Base-by-base conservation (phyloP, 495 filamentous ascomycete genomes). In the Evernia prunastri region DNA sequence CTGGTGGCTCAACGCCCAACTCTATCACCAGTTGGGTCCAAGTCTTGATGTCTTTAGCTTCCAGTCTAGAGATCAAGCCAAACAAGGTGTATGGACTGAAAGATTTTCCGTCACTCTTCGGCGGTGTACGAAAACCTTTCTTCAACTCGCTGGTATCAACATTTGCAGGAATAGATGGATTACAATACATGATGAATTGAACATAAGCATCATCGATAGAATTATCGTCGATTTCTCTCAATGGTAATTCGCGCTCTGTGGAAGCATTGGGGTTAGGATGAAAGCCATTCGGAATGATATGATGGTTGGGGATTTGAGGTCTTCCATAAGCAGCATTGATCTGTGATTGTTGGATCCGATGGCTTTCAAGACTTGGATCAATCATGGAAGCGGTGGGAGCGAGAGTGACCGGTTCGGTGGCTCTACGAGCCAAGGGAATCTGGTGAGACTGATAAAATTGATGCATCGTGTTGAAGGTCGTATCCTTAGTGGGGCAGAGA, bases 11-110 rank as follows among this genome's bases (percentile, higher is more conserved):
- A 3, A 97, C 94, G 4, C 94, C 94, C 45, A 98, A 77, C 67
- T 91, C 89, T 58, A 92, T 84, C 8, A 92, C 94, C 63, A 98
- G 72, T 72, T 96, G 87, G 36, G 91, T 90, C 94, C 94, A 98
- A 5, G 94, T 98, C 77, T 96, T 97, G 70, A 98, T 85, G 72
- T 96, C 91, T 73, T 92, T 95, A 27, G 75, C 78, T 63, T 97
- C 90, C 39, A 96, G 80, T 71, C 88, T 88, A 58, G 84, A 80
- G 70, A 98, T 92, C 58, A 98, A 81, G 63, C 91, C 84, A 72
- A 88, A 95, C 35, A 97, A 72, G n/a, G 77, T 81, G 69, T 82
- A 95, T 4, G 90, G 88, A 71, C 87, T 92, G 72, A 97, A 98
- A 64, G 80, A 89, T 75, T 96, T 96, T 61, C 90, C 92, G 71